Conservation (phyloP, 139 green algal genomes). For the Eudorina sp. region DNA sequence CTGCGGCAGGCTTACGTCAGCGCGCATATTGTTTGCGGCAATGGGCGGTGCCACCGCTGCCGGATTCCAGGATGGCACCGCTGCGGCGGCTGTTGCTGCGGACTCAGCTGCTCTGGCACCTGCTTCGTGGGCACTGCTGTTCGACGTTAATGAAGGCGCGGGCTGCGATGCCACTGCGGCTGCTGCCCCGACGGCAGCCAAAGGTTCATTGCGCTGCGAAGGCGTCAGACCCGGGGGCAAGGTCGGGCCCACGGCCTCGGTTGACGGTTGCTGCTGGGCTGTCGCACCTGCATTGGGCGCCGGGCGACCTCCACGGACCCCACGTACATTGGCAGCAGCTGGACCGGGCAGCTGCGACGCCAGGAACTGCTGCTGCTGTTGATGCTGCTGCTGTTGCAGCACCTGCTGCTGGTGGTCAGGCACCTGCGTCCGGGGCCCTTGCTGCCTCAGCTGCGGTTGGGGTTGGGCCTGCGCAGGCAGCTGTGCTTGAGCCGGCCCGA, state of each 20-base stretch:
- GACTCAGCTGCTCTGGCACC: not conserved
- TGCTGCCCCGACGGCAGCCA: not conserved
- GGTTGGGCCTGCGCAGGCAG: not conserved
- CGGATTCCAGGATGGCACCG: constrained; percentile 29
- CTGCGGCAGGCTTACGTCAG: not conserved
- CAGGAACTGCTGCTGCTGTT: not conserved
- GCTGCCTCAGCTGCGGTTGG: not conserved
- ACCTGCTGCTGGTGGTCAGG: not conserved
- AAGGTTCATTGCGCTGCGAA: not conserved
- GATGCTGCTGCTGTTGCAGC: constrained; percentile 10
- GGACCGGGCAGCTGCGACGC: no score
- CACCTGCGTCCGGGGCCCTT: not conserved
- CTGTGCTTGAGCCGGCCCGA: no score
- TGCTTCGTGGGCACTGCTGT: not conserved
- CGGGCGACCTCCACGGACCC: not conserved
- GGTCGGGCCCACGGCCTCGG: not conserved
- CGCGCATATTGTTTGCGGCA: not conserved
- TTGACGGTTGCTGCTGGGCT: not conserved
- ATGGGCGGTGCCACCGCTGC: not conserved
- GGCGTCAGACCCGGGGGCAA: constrained; percentile 18
- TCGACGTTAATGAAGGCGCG: not conserved
- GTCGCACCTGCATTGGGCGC: not conserved
- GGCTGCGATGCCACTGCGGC: not conserved
- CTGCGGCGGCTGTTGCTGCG: not conserved
- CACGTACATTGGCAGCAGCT: not conserved